Evolutionary conservation across 768 basidiomycete species (phyloP), one percentile per base, ranked within the genome.

Genomic region (Suillus alpinus): DNA sequence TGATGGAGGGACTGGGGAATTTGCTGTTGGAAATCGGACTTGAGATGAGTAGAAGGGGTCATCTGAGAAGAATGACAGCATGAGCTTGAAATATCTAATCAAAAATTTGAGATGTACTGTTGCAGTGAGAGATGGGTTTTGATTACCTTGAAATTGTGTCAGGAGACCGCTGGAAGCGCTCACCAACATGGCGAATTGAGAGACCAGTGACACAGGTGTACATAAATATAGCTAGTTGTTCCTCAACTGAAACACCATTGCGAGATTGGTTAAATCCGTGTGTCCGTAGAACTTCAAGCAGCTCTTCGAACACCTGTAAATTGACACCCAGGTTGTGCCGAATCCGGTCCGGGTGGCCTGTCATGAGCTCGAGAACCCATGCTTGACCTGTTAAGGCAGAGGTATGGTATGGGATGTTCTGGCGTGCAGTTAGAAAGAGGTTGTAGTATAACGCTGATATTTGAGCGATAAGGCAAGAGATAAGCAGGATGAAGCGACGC

Each of bases 301-400:
- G 26, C 26, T 26, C 26, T 26, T 26, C 3, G 26, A 26, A 26
- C 8, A 72, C 66, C 63, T 71, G 59, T 9, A 64, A 40, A 5
- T 53, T 51, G 44, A 72, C 56, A 6, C 71, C 71, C 41, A 71
- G 67, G 26, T 65, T 57, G 18, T 49, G 56, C 7, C 56, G n/a
- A 14, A 71, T 69, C 4, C 61, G 44, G 3, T 68, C 49, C 1
- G 62, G 64, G 63, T 72, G 68, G 6, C 70, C 68, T 51, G 51
- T 23, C 14, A 68, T 52, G 3, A 72, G 62, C 50, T 71, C 68
- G 6, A 58, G 37, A 4, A 72, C 62, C 67, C 68, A 72, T 13
- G 23, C 62, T 40, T 65, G 41, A 16, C 71, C 68, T 3, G 66
- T 63, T 8, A 72, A 63, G 29, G 60, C 60, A 31, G 69, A 71